phyloP scores from a whole-genome alignment of 352 stramenopile genomes.

The Discostella stelligera region DNA sequence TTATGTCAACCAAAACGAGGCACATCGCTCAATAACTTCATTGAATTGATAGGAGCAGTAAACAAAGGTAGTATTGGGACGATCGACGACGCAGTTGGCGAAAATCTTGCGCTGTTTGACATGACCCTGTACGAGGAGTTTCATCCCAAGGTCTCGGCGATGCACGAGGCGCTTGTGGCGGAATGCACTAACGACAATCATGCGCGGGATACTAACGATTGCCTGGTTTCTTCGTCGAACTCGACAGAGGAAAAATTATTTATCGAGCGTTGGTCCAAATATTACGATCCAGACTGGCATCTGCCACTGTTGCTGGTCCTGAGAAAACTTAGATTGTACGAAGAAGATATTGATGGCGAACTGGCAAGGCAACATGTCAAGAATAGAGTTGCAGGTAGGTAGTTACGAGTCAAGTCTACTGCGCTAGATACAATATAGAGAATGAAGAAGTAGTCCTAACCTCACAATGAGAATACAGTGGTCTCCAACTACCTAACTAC shows the following conservation, averaged over 20 bases:
- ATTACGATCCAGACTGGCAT: conserved; percentile 70
- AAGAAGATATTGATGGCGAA: conserved; percentile 46
- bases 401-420: background rate
- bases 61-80: conserved; percentile 15
- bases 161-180: conserved; percentile 25
- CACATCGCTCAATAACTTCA: conserved; percentile 69
- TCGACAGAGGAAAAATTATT: background rate
- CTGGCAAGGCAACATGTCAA: conserved; percentile 28
- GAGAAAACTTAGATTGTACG: conserved; percentile 60
- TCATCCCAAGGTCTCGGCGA: conserved; percentile 40
- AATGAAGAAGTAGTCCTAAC: too few species aligned
- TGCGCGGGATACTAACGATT: background rate
- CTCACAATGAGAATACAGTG: too few species aligned
- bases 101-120: conserved; percentile 31
- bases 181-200: background rate
- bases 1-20: conserved; percentile 76
- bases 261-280: background rate
- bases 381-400: background rate
- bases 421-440: too few species aligned
- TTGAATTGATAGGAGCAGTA: conserved; percentile 49
- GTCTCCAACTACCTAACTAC: too few species aligned
- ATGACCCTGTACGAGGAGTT: conserved; percentile 49
- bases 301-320: conserved; percentile 62
- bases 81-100: background rate
- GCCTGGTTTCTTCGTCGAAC: background rate